These are phyloP conservation scores for Suhomyces anneliseae DNA, from an alignment of 1,139 yeast species.

Conservation along the genomic window DNA sequence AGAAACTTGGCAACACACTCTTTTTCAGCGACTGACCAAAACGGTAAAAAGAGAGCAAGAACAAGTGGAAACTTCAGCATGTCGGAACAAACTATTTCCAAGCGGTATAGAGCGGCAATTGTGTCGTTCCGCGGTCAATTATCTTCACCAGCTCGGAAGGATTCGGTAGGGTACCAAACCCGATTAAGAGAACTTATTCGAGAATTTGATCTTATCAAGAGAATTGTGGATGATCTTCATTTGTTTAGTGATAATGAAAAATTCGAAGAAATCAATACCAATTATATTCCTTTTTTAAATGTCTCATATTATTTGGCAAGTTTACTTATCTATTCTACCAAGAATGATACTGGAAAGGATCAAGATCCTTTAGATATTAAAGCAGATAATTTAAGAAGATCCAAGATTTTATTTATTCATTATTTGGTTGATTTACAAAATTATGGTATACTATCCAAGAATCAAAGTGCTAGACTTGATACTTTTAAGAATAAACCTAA, in stretches of 20 bases:
- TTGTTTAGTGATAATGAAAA: conserved; percentile 63
- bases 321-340: conserved; percentile 17
- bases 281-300: conserved; percentile 54
- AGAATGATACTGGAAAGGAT: conserved; percentile 11
- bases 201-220: conserved; percentile 29
- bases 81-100: conserved; percentile 15
- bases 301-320: conserved; percentile 53
- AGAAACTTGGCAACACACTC: too few relatives aligned
- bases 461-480: conserved; percentile 42
- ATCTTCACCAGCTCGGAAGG: conserved; percentile 22
- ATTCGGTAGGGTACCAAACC: conserved; percentile 28
- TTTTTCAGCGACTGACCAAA: too few relatives aligned
- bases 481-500: conserved; percentile 38
- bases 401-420: conserved; percentile 43
- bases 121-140: conserved; percentile 9
- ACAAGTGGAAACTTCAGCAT: neutral
- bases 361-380: conserved; percentile 26
- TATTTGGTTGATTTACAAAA: conserved; percentile 43
- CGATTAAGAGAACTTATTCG: conserved; percentile 21
- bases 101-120: conserved; percentile 17
- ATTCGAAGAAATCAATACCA: conserved; percentile 56
- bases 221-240: conserved; percentile 25
- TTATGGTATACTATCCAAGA: conserved; percentile 42
- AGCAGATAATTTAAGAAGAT: conserved; percentile 38
- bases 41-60: neutral